Base-by-base conservation (phyloP, 148 eudicot species). In the Camellia granthamiana region DNA sequence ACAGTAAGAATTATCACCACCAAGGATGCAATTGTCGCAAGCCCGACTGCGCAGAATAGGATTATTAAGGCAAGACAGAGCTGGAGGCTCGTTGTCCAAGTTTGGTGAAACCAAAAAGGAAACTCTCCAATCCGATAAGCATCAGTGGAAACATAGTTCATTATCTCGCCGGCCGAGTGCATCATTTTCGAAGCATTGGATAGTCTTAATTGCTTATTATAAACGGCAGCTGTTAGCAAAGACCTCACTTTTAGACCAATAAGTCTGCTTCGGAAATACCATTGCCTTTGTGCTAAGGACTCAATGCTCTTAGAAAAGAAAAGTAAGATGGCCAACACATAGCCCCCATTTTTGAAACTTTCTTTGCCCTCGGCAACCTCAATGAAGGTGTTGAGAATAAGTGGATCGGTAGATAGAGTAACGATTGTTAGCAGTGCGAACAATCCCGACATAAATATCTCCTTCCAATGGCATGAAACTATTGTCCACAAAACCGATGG, bases 101-200 rank as follows among this genome's bases (percentile, higher is more conserved):
- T 84, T 69, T 89, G 98, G 76, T 95, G 98, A 80, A 90, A 86
- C 94, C 95, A 95, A 75, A 83, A 89, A 7, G 97, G 93, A 69
- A 95, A 91, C 77, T 95, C 98, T 19, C 97, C 98, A 47, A 95
- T 88, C 44, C 98, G 77, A 69, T 93, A 93, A 61, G 95, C 94
- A 82, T 95, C 97, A 12, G 90, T 94, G 6, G 90, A 89, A 7
- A 88, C 97, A 87, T 95, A 95, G 86, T 87, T 95, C 89, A 88
- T 91, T 72, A 92, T 95, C 80, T 95, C 97, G 41, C 97, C 97
- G 64, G 89, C 81, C 3, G 98, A 91, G 63, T 95, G 96, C 15
- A 30, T 81, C 81, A 84, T 72, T 75, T 85, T 89, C 21, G 98
- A 89, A 72, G 93, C 89, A 86, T 91, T 95, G 5, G 97, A 91